Conservation (phyloP, 139 green algal genomes). For the Axilococcus clingmanii region DNA sequence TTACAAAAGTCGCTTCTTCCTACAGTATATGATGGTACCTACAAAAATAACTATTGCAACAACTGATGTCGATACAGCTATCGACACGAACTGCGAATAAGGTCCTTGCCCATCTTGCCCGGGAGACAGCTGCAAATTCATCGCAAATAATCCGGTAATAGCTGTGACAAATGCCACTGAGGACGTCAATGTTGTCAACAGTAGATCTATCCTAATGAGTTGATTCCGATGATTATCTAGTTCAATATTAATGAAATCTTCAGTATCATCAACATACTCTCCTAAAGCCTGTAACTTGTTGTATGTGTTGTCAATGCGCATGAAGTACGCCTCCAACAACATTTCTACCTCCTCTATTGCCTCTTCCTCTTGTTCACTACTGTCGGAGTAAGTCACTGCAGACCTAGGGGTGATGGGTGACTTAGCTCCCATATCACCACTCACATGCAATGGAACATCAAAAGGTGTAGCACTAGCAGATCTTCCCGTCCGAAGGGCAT, state of each 20-base stretch:
- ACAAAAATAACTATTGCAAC: slow-evolving; percentile 13
- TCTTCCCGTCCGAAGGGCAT: neutral
- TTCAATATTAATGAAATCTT: slow-evolving; percentile 93
- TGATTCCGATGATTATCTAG: slow-evolving; percentile 82
- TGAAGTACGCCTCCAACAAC: slow-evolving; percentile 62
- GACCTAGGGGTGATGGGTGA: slow-evolving; percentile 6
- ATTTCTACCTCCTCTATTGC: slow-evolving; percentile 54
- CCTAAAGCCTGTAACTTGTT: slow-evolving; percentile 64
- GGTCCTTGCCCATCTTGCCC: slow-evolving; percentile 4
- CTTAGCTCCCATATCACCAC: slow-evolving; percentile 2
- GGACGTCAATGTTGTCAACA: slow-evolving; percentile 74
- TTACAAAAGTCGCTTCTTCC: slow-evolving; percentile 17
- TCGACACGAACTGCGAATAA: slow-evolving; percentile 18
- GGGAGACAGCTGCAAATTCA: slow-evolving; percentile 72
- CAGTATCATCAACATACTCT: slow-evolving; percentile 93
- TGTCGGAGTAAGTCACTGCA: slow-evolving; percentile 1
- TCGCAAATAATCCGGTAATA: slow-evolving; percentile 80
- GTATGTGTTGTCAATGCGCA: slow-evolving; percentile 53
- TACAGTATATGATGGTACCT: slow-evolving; percentile 18
- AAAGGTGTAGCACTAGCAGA: neutral
- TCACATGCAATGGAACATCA: slow-evolving; percentile 2
- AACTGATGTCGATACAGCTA: slow-evolving; percentile 6
- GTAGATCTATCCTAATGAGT: slow-evolving; percentile 69
- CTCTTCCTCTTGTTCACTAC: slow-evolving; percentile 34
- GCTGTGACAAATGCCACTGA: slow-evolving; percentile 59